Percentiles rank a stretch among this genome's conserved stretches.
These are phyloP conservation scores for Saccharomycopsis oosterbeekiorum DNA, from an alignment of 805 yeast genomes.

Conservation along the genomic window DNA sequence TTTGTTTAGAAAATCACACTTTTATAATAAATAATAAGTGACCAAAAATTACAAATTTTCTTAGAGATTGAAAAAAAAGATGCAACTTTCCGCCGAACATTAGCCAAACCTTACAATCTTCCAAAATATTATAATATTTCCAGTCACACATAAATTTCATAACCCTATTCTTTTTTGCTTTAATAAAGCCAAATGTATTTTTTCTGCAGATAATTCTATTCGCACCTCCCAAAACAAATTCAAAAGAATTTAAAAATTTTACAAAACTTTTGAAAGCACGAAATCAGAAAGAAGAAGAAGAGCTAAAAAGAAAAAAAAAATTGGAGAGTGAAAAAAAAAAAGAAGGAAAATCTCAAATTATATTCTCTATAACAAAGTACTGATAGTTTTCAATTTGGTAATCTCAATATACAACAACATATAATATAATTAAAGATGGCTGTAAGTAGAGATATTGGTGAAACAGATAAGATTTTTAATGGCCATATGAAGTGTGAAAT, in stretches of 20 bases:
- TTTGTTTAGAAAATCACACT: background rate
- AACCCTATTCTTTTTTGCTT: too few species aligned
- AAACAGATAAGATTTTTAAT: too few species aligned
- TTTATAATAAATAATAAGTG: background rate
- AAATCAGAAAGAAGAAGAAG: background rate
- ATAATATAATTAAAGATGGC: slow-evolving; percentile 1
- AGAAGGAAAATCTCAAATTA: background rate
- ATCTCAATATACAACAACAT: background rate
- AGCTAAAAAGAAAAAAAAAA: background rate
- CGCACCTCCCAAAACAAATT: background rate
- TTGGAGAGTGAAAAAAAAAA: background rate
- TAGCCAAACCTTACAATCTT: too few species aligned
- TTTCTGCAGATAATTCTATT: background rate
- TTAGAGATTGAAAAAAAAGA: too few species aligned
- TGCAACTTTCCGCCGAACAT: too few species aligned
- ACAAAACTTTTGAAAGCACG: background rate
- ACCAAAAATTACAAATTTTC: too few species aligned
- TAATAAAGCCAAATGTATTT: too few species aligned
- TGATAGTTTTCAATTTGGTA: background rate
- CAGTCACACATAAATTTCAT: too few species aligned
- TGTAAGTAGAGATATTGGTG: background rate
- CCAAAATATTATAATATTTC: too few species aligned
- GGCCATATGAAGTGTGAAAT: too few species aligned
- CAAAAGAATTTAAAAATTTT: background rate
- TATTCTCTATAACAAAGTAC: background rate